Conservation (phyloP, 768 basidiomycete genomes). For the Tulasnella sp. region DNA sequence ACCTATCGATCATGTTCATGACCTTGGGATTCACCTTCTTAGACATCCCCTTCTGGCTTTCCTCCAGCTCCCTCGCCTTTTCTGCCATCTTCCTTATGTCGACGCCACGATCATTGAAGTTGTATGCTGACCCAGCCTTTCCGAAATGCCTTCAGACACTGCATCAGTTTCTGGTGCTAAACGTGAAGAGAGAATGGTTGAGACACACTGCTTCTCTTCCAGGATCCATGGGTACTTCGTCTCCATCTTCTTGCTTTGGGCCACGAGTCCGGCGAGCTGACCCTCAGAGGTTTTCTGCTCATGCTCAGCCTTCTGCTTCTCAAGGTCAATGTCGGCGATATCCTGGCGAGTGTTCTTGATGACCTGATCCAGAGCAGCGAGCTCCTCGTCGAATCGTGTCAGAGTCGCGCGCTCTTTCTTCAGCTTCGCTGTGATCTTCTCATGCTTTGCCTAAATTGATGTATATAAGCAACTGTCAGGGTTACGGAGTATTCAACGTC, state of each 20-base stretch:
- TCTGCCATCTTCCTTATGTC: conserved; percentile 51
- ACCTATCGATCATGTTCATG: conserved; percentile 94
- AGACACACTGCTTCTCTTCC: conserved; percentile 79
- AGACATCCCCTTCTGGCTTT: conserved; percentile 75
- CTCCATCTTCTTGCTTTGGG: conserved; percentile 52
- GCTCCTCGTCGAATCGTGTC: conserved; percentile 77
- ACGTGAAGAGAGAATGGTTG: too few species aligned
- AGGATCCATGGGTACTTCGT: conserved; percentile 78
- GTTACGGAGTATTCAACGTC: background rate
- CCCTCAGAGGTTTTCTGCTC: conserved; percentile 53
- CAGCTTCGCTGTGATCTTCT: conserved; percentile 58
- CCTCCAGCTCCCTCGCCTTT: conserved; percentile 64
- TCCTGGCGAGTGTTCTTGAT: conserved; percentile 74
- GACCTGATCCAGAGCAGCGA: conserved; percentile 69
- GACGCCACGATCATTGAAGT: conserved; percentile 45
- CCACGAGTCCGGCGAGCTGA: conserved; percentile 45
- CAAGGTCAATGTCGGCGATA: conserved; percentile 54
- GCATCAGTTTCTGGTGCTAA: too few species aligned
- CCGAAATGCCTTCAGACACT: conserved; percentile 65
- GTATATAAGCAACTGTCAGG: background rate
- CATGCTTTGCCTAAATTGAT: conserved; percentile 39
- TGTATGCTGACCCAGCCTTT: conserved; percentile 66
- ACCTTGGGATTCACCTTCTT: conserved; percentile 95
- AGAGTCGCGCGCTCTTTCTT: conserved; percentile 81
- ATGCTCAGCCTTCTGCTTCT: conserved; percentile 57